Base-by-base conservation (phyloP, 2,329 filamentous ascomycete genomes). In the Chaetothyriales sp. region DNA sequence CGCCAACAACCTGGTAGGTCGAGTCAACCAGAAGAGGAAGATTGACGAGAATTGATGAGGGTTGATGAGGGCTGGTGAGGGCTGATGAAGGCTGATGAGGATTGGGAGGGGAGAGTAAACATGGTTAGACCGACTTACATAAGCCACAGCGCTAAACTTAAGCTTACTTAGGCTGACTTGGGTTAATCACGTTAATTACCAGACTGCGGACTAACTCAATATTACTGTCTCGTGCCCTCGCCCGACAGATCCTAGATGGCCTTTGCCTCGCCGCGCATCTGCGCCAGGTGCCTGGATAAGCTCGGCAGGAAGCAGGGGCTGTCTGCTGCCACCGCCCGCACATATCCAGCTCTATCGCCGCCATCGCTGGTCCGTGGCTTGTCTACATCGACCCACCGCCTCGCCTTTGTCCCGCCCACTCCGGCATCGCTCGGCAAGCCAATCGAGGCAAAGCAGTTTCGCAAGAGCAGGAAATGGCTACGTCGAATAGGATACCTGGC, bases 361-460 rank as follows among this genome's bases (percentile, higher is more conserved):
- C 47, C 36, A 32, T 47, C 46, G 26, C 52, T 50, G 42, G 36
- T 46, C 18, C 56, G 57, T 5, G 25, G 53, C 9, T 53, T 60
- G 49, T 55, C 54, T 9, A 48, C 51, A n/a, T 48, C 57, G 5
- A 48, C 44, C 18, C 44, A 55, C 32, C 50, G 50, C 81, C 20
- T 47, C n/a, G 57, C 53, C 12, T 77, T 88, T 59, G 75, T 78
- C 0, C 89, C 89, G 5, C 88, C 88, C 0, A 80, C 85, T 3
- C 89, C 89, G 5, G 77, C 76, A 53, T 84, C 85, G 39, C 76
- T 96, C 26, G 87, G 87, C 48, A 80, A 77, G 50, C 83, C 88
- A 0, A 73, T 71, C 18, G 73, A 78, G 7, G 80, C 85, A 9
- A 87, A 83, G 63, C 75, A 81, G 52, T 94, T 86, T 63, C 75